Evolutionary conservation across 1,284 basidiomycete genomes (phyloP).

Genomic region (Leccinum fallax): DNA sequence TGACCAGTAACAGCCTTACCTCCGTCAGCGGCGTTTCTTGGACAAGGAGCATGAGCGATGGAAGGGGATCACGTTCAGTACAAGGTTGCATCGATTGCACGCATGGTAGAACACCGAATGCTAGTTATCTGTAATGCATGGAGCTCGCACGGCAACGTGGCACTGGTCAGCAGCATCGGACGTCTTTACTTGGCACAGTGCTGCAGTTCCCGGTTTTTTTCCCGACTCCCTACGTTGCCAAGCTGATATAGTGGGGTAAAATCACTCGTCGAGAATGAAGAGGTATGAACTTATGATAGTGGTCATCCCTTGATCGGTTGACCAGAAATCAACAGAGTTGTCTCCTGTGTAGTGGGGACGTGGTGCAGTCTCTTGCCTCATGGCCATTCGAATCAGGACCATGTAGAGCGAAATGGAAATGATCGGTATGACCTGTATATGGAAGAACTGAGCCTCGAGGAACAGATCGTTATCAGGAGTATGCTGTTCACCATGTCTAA

Average conservation of each 20-base stretch:
- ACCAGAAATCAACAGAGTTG: not conserved
- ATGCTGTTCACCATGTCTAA: conserved; percentile 35
- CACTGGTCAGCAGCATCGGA: not conserved
- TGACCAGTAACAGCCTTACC: too few species aligned
- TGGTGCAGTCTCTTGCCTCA: not conserved
- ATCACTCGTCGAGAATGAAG: not conserved
- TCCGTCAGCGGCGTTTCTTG: too few species aligned
- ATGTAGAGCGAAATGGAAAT: conserved; percentile 3
- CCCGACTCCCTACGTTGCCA: not conserved
- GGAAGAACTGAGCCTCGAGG: not conserved
- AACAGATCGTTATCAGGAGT: not conserved
- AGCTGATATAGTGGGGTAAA: not conserved
- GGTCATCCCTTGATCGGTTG: not conserved
- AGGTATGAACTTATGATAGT: conserved; percentile 3
- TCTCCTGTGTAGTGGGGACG: not conserved
- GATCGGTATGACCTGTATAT: not conserved
- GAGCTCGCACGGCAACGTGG: not conserved
- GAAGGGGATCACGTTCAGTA: not conserved
- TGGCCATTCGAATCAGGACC: conserved; percentile 11
- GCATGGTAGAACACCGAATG: not conserved
- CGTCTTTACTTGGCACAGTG: not conserved
- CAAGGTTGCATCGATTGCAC: not conserved
- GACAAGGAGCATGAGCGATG: not conserved
- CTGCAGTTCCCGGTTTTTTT: not conserved
- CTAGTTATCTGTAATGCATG: not conserved